A percentile compares a stretch with the other conserved stretches of the same genome.
These are phyloP conservation scores for Kurtzmaniella quercitrusa DNA, from an alignment of 1,139 yeast genomes.

Conservation along the genomic window DNA sequence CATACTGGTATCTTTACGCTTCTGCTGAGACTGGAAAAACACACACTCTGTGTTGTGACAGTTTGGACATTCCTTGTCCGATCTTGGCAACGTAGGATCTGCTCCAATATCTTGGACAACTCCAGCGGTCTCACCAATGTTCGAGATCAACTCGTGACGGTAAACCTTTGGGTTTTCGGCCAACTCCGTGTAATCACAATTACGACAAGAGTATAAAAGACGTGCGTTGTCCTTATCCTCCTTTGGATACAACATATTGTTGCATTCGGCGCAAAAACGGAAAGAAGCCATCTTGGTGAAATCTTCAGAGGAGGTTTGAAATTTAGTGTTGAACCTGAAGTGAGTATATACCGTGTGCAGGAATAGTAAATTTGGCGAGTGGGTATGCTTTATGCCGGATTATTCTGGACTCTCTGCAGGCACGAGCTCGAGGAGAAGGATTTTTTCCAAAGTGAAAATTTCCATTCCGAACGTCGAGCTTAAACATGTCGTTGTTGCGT, in stretches of 20 bases:
- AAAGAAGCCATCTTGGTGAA: conserved; percentile 67
- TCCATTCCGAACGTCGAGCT: not conserved
- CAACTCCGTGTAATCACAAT: conserved; percentile 89
- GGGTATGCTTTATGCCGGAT: not conserved
- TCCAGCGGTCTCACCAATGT: conserved; percentile 94
- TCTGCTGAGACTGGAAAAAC: conserved; percentile 93
- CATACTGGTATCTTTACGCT: conserved; percentile 94
- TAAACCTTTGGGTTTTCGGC: conserved; percentile 89
- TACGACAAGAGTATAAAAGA: conserved; percentile 87
- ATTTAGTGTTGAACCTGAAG: too few relatives aligned
- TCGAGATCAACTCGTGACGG: conserved; percentile 87
- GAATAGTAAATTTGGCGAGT: not conserved
- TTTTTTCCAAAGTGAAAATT: conserved; percentile 2
- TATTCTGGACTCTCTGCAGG: not conserved
- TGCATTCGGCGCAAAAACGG: conserved; percentile 91
- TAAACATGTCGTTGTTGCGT: conserved; percentile 32
- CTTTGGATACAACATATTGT: conserved; percentile 97
- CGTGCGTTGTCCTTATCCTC: conserved; percentile 78
- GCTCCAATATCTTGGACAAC: conserved; percentile 94
- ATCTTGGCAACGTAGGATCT: conserved; percentile 94
- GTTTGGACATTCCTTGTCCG: conserved; percentile 87
- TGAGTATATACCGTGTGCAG: too few relatives aligned
- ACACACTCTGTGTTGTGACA: conserved; percentile 90
- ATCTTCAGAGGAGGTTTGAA: conserved; percentile 8
- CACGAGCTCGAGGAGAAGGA: not conserved